Evolutionary conservation across 371 early-diverging fungal genomes (phyloP), one percentile per base, ranked within the genome.

Genomic region (Lichtheimia ornata): DNA sequence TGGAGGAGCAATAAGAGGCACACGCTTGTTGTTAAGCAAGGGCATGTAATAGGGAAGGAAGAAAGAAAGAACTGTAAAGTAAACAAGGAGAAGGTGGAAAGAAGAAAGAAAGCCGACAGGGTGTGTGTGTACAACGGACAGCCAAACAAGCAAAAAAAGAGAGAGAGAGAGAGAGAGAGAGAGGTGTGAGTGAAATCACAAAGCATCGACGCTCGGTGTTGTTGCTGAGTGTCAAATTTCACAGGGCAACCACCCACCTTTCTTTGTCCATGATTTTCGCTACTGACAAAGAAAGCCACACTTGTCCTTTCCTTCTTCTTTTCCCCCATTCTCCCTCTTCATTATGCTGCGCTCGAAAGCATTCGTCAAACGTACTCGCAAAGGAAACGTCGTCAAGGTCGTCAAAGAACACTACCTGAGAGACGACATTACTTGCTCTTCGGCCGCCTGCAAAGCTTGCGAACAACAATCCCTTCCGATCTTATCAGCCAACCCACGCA

Each of bases 391-490:
- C 50, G 85, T 95, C 58, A 94, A 93, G 67, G 92, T 96, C n/a
- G 91, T 97, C 63, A 91, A 91, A 70, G 97, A 98, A 70, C 97
- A 96, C 66, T 97, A 98, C 72, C 77, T 98, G 27, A 91, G 97
- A 35, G 97, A 97, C 72, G 98, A 98, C 71, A 94, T 98, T 49
- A 75, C 84, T 52, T 98, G 98, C 72, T 92, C 90, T 4, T 77
- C 86, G 0, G 64, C 73, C 17, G 69, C 72, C 1, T 94, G 94
- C 67, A 74, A 72, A 14, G 50, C 22, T 12, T 94, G 95, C 67
- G 62, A 62, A 35, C 67, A 74, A 9, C 80, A 80, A 15, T 64
- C 70, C n/a, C 72, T 65, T 18, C 68, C 76, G 18, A 52, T 78
- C 18, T 71, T 79, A 49, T 69, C 74, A n/a, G 63, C 56, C 3